A percentile compares a stretch with the other conserved stretches of the same genome.
phyloP scores from a whole-genome alignment of 2,329 filamentous ascomycete species.

The Neocatenulostroma microsporum region DNA sequence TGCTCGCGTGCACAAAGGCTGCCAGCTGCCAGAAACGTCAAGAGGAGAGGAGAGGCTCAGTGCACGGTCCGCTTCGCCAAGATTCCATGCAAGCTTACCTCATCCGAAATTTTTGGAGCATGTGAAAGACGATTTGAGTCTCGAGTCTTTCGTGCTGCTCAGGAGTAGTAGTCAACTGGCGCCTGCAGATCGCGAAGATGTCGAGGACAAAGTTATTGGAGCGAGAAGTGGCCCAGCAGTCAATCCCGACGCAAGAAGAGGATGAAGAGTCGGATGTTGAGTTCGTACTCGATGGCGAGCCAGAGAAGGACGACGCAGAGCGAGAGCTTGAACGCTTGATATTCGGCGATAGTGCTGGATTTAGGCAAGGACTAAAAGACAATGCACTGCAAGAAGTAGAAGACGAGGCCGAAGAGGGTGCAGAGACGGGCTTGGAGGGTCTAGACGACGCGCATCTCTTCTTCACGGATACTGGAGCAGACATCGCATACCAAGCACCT shows the following conservation, averaged over 20 bases:
- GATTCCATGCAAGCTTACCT: too few relatives aligned
- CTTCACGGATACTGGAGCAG: conserved; percentile 66
- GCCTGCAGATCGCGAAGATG: too few relatives aligned
- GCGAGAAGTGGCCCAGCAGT: conserved; percentile 14
- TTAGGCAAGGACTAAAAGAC: conserved; percentile 64
- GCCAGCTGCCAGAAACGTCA: too few relatives aligned
- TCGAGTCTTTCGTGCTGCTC: too few relatives aligned
- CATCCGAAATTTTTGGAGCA: not conserved
- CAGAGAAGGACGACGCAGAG: conserved; percentile 25
- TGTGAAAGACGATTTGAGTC: too few relatives aligned
- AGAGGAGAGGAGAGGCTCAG: too few relatives aligned
- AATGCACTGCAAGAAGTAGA: conserved; percentile 43
- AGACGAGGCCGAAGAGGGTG: conserved; percentile 29
- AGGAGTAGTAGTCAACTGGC: too few relatives aligned
- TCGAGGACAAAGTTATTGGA: too few relatives aligned
- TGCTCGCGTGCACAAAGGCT: too few relatives aligned
- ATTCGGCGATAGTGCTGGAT: conserved; percentile 78
- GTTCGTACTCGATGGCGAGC: conserved; percentile 20
- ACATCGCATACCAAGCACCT: conserved; percentile 31
- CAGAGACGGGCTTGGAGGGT: conserved; percentile 47
- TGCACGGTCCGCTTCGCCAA: too few relatives aligned
- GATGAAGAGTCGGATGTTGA: conserved; percentile 24
- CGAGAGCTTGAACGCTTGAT: conserved; percentile 61
- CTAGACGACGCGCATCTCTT: conserved; percentile 77
- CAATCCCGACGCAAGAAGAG: conserved; percentile 14